Base-by-base conservation (phyloP, 768 basidiomycete species). In the Mycena venus region DNA sequence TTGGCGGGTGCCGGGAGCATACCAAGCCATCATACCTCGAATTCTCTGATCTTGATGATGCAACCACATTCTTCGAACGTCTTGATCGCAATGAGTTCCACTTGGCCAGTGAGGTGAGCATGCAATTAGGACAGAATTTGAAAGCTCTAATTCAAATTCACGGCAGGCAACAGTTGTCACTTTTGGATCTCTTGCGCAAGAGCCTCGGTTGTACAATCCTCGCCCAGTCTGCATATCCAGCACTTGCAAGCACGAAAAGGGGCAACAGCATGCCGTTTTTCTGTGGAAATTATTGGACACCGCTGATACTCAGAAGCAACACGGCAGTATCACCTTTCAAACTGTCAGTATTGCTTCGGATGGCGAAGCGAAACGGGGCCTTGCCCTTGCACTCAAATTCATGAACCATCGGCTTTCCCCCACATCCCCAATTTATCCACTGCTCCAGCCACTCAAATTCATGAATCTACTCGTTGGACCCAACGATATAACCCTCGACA, bases 401-500 rank as follows among this genome's bases (percentile, higher is more conserved):
- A 63, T 72, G 62, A 72, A 77, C 25, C 27, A 4, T 15, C 17
- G 21, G 17, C 42, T 42, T n/a, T 42, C 7, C 75, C 79, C 17
- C 10, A 47, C 62, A 8, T 81, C 82, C 5, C 74, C 67, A 1
- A 77, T 81, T 21, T 80, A 75, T 63, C 67, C 51, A 4, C 44
- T 75, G 19, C 75, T 81, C 11, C 6, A 19, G 31, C 53, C 56
- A 1, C 73, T 81, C 42, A n/a, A 44, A 14, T 62, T 81, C 36
- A 56, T 83, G 29, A 73, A 84, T 55, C 62, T 80, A 3, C 72
- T 67, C 15, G 78, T 82, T 44, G 83, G 84, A 8, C 66, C 78
- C 14, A 77, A 84, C 60, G 82, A 84, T 44, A 61, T 84, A 0
- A 84, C 82, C 0, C 73, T 70, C 12, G 79, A 84, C 75, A 84